phyloP scores from a whole-genome alignment of 1,284 basidiomycete genomes.

The Mixia osmundae region DNA sequence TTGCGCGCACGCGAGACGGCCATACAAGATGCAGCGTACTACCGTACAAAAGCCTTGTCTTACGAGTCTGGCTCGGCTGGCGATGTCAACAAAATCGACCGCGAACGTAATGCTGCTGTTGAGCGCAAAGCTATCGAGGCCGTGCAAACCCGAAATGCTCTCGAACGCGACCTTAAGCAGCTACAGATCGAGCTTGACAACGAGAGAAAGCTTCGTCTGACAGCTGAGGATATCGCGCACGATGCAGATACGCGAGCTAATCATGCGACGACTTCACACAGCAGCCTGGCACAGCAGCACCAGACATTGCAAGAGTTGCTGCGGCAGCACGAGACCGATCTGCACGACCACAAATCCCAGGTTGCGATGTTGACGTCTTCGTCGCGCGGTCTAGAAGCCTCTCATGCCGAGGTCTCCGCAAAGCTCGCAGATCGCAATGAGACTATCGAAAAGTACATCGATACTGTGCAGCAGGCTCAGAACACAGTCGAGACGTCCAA shows the following conservation, averaged over 20 bases:
- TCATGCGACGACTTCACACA: constrained; percentile 52
- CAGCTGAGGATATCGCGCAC: constrained; percentile 54
- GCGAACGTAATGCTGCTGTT: constrained; percentile 51
- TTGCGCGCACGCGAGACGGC: constrained; percentile 54
- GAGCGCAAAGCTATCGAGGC: constrained; percentile 56
- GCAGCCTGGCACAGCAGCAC: constrained; percentile 42
- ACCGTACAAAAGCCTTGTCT: constrained; percentile 75
- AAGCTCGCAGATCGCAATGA: constrained; percentile 34
- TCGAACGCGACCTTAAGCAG: constrained; percentile 52
- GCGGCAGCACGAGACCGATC: constrained; percentile 35
- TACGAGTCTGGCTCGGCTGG: constrained; percentile 44
- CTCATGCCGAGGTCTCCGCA: constrained; percentile 38
- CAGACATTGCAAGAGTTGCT: constrained; percentile 46
- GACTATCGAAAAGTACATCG: constrained; percentile 57
- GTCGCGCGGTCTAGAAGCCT: constrained; percentile 53
- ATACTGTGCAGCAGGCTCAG: constrained; percentile 63
- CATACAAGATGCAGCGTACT: constrained; percentile 84
- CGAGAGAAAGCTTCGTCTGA: constrained; percentile 26
- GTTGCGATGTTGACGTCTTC: constrained; percentile 50
- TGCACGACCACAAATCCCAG: constrained; percentile 57
- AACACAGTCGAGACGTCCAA: constrained; percentile 50
- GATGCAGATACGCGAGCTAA: constrained; percentile 64
- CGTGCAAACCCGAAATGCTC: constrained; percentile 39
- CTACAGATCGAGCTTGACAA: constrained; percentile 26
- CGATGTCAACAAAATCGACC: constrained; percentile 49